Evolutionary conservation across 1,284 basidiomycete genomes (phyloP), one percentile per base, ranked within the genome.

Genomic region (Laetiporus sulphureus): DNA sequence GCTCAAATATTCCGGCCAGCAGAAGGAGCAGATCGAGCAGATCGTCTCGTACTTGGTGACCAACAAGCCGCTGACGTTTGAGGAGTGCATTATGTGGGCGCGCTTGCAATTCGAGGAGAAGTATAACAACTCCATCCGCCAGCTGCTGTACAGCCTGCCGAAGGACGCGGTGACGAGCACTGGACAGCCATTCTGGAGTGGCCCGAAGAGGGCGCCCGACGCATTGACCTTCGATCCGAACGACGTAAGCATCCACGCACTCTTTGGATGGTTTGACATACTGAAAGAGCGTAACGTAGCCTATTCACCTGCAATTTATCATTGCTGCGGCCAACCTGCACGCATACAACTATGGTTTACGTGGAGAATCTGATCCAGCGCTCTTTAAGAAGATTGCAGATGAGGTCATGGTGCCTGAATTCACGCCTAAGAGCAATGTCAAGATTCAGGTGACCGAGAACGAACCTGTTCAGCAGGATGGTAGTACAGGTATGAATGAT

Each of bases 81-180:
- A 98, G 57, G 93, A 98, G 64, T 99, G 96, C 67, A 91, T 99
- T 56, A 70, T 86, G 46, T 99, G 96, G 96, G 96, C 96, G 18
- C 79, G 96, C 29, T 66, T 95, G 52, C 91, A 95, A 62, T 99
- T 98, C 56, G 94, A 99, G 69, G 81, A 86, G 50, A 91, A 91
- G 64, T 99, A 91, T 63, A 87, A 80, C 69, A 95, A 97, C 63
- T 80, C 88, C 44, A 99, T 99, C 61, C 83, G 80, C 51, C 96
- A 99, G 64, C 69, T 99, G 32, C 64, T 99, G 36, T 93, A 79
- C 74, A 97, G 91, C 64, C 70, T 99, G 53, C 96, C 96, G 5
- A 93, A 91, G 60, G 96, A 99, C 62, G 84, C 90, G 43, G 63
- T 83, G 44, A 93, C 93, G 12, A 90, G 79, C 58, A 87, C 83